phyloP scores from a whole-genome alignment of 2,329 filamentous ascomycete species.

The Dactylellina leptospora region DNA sequence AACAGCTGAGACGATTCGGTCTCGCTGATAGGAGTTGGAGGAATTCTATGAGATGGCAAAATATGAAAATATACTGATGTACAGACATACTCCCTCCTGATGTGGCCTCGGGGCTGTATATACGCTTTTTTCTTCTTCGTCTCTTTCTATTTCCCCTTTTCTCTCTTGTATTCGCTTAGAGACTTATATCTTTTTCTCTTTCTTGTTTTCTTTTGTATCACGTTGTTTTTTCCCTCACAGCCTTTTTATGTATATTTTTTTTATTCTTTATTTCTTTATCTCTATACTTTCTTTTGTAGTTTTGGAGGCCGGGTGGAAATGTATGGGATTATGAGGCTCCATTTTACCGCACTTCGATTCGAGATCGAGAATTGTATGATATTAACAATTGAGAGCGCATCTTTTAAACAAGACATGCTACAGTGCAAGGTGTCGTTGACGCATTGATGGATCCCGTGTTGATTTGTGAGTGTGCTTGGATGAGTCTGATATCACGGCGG shows the following conservation, averaged over 20 bases:
- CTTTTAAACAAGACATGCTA: too few species aligned
- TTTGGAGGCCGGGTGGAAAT: too few species aligned
- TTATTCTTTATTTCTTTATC: conserved; percentile 1
- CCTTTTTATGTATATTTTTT: conserved; percentile 5
- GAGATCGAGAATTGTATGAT: conserved; percentile 37
- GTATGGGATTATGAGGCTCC: too few species aligned
- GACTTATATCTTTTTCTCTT: not conserved
- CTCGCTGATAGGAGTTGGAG: not conserved
- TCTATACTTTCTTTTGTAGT: not conserved
- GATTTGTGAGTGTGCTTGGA: too few species aligned
- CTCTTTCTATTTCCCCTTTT: conserved; percentile 4
- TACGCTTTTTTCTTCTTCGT: conserved; percentile 17
- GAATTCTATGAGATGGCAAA: not conserved
- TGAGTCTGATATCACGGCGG: too few species aligned
- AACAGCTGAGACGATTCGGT: not conserved
- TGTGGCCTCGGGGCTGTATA: conserved; percentile 30
- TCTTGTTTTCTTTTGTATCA: not conserved
- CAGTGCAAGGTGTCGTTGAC: too few species aligned
- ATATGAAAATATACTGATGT: conserved; percentile 16
- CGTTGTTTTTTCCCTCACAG: conserved; percentile 5
- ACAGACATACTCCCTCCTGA: conserved; percentile 20
- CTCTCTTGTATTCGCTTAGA: conserved; percentile 16
- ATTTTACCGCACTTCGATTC: too few species aligned
- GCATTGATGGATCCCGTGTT: too few species aligned
- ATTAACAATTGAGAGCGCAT: conserved; percentile 2